Evolutionary conservation across 2,329 filamentous ascomycete species (phyloP).

Genomic region (Calonectria pseudoturangicola): DNA sequence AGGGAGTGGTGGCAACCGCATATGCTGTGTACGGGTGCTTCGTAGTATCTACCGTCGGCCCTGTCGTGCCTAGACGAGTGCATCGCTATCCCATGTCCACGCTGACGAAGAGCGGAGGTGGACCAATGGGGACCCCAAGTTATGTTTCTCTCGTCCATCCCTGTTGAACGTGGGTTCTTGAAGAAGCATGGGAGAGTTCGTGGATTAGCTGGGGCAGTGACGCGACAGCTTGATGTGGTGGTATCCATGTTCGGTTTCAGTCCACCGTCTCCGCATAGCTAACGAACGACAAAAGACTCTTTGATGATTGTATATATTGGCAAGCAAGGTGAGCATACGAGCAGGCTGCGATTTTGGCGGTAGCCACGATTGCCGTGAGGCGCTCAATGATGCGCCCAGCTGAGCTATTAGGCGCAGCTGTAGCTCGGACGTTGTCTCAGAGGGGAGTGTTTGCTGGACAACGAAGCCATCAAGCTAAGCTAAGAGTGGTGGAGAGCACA

Average conservation of each 20-base stretch:
- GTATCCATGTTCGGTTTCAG: conserved; percentile 37
- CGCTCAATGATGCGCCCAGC: conserved; percentile 15
- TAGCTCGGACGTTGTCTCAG: conserved; percentile 44
- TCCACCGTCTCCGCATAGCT: background rate
- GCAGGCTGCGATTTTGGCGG: conserved; percentile 8
- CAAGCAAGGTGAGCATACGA: background rate
- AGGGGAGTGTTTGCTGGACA: conserved; percentile 10
- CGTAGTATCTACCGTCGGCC: background rate
- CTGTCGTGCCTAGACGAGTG: conserved; percentile 12
- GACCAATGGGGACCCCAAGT: conserved; percentile 36
- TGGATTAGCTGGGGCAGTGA: conserved; percentile 41
- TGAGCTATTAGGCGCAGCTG: conserved; percentile 37
- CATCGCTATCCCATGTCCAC: conserved; percentile 33
- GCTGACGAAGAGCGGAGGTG: conserved; percentile 7
- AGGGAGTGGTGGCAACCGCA: background rate
- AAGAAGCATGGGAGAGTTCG: conserved; percentile 42
- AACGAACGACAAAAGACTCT: conserved; percentile 8
- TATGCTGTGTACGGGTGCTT: background rate
- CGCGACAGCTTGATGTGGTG: conserved; percentile 47
- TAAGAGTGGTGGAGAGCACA: conserved; percentile 22
- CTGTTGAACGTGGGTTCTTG: conserved; percentile 41
- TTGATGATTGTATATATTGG: background rate
- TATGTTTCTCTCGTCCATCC: conserved; percentile 36
- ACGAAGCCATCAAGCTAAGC: conserved; percentile 19
- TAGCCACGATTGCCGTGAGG: conserved; percentile 4